phyloP scores from a whole-genome alignment of 1,139 yeast species.

The Yamadazyma siamensis region DNA sequence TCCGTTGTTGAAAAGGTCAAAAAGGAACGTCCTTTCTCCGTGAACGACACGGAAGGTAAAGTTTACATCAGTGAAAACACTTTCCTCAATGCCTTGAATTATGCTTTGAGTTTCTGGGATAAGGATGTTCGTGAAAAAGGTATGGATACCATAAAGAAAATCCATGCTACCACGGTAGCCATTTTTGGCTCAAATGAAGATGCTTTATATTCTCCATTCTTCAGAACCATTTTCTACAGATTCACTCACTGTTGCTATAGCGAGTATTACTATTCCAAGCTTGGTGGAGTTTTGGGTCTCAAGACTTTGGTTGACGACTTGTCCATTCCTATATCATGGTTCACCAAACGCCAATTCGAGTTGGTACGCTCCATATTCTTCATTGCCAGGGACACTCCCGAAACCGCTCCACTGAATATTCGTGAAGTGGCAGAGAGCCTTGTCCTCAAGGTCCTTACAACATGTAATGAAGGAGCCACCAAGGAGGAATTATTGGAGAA shows the following conservation, averaged over 20 bases:
- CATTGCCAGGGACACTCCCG: conserved; percentile 86
- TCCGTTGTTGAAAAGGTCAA: conserved; percentile 70
- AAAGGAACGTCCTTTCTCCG: conserved; percentile 66
- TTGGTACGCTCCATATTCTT: conserved; percentile 83
- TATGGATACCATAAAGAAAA: conserved; percentile 56
- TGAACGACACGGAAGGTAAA: conserved; percentile 76
- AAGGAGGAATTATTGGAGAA: conserved; percentile 62
- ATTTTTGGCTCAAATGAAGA: conserved; percentile 67
- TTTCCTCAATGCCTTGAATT: conserved; percentile 69
- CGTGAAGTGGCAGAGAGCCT: conserved; percentile 67
- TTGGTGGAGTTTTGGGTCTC: conserved; percentile 88
- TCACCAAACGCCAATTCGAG: conserved; percentile 76
- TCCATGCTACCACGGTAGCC: conserved; percentile 59
- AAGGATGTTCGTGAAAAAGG: conserved; percentile 71
- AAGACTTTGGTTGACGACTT: conserved; percentile 68
- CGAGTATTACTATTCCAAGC: conserved; percentile 77
- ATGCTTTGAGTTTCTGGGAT: conserved; percentile 78
- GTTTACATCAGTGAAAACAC: conserved; percentile 68
- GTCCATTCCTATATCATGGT: conserved; percentile 67
- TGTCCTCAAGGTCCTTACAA: conserved; percentile 59
- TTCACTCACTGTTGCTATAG: conserved; percentile 91
- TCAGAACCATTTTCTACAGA: conserved; percentile 73
- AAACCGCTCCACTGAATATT: conserved; percentile 81
- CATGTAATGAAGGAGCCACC: conserved; percentile 59
- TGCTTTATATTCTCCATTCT: conserved; percentile 68